These are phyloP conservation scores for Coprinopsis cinerea DNA, from an alignment of 768 basidiomycete genomes.

Conservation along the genomic window DNA sequence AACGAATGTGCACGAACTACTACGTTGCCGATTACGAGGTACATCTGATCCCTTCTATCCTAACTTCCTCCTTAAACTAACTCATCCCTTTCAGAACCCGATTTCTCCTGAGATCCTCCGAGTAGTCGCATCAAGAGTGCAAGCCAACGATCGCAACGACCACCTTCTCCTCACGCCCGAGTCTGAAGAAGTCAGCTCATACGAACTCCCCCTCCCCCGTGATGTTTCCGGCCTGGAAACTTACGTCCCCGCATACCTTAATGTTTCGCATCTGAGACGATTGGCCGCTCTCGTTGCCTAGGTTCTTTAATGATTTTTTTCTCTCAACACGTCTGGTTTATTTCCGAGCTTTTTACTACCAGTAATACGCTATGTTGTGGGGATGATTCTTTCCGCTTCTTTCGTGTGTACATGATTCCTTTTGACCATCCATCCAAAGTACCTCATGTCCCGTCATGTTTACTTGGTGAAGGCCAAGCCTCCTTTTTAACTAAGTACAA, in stretches of 20 bases:
- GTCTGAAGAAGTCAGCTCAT: slow-evolving; percentile 94
- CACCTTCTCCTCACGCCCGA: slow-evolving; percentile 94
- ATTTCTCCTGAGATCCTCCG: slow-evolving; percentile 96
- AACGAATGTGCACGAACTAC: slow-evolving; percentile 98
- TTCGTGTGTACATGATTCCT: background rate
- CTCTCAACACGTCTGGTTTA: too few relatives aligned
- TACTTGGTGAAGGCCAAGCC: too few relatives aligned
- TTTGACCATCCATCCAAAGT: background rate
- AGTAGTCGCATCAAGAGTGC: slow-evolving; percentile 92
- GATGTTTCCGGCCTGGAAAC: slow-evolving; percentile 96
- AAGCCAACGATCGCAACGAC: slow-evolving; percentile 94
- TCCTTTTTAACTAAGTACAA: too few relatives aligned
- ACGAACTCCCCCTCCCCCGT: slow-evolving; percentile 88
- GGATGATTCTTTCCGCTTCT: background rate
- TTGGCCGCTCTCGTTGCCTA: slow-evolving; percentile 83
- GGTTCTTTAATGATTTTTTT: slow-evolving; percentile 13
- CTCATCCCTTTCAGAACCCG: slow-evolving; percentile 56
- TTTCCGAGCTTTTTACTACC: too few relatives aligned
- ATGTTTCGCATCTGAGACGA: slow-evolving; percentile 82
- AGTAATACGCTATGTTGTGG: background rate
- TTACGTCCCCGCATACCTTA: slow-evolving; percentile 89
- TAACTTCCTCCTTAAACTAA: background rate
- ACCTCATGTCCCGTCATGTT: too few relatives aligned
- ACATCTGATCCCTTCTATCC: slow-evolving; percentile 15
- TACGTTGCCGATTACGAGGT: slow-evolving; percentile 99